A percentile compares a stretch with the other conserved stretches of the same genome.
phyloP scores from a whole-genome alignment of 108 stramenopile species.

The Nitzschia sp. region DNA sequence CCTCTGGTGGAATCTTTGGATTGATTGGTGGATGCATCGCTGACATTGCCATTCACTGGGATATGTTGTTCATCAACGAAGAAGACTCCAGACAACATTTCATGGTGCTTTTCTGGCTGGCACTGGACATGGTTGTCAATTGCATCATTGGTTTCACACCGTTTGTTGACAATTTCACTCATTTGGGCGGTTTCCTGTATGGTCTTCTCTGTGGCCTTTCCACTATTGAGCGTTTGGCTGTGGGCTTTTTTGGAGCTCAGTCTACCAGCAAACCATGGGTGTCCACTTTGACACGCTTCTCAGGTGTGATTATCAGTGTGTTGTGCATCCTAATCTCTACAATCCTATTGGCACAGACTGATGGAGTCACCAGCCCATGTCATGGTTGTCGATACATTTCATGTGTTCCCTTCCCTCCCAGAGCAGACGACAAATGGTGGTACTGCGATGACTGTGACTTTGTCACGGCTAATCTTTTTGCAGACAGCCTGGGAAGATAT shows the following conservation, averaged over 20 bases:
- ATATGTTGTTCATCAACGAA: slow-evolving; percentile 70
- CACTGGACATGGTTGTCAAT: slow-evolving; percentile 82
- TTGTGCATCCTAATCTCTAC: slow-evolving; percentile 64
- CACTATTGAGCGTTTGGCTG: slow-evolving; percentile 69
- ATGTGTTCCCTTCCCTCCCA: slow-evolving; percentile 81
- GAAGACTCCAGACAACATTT: slow-evolving; percentile 33
- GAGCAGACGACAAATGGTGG: slow-evolving; percentile 83
- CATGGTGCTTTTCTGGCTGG: slow-evolving; percentile 60
- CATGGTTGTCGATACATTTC: slow-evolving; percentile 71
- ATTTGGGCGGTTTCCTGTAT: slow-evolving; percentile 80
- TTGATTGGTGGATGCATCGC: slow-evolving; percentile 86
- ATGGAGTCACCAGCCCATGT: slow-evolving; percentile 66
- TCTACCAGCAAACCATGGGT: slow-evolving; percentile 28
- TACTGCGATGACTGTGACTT: slow-evolving; percentile 84
- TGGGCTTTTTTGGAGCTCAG: slow-evolving; percentile 70
- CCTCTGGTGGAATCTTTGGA: slow-evolving; percentile 92
- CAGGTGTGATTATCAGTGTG: slow-evolving; percentile 69
- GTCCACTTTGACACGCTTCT: slow-evolving; percentile 53
- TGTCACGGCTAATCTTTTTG: slow-evolving; percentile 42
- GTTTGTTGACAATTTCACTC: slow-evolving; percentile 89
- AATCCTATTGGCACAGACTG: slow-evolving; percentile 57
- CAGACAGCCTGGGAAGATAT: slow-evolving; percentile 13
- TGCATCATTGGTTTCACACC: slow-evolving; percentile 79
- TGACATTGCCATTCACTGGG: slow-evolving; percentile 91
- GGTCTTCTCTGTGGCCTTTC: slow-evolving; percentile 78